Conservation (phyloP, 1,139 yeast genomes). For the Hansenula sp. region DNA sequence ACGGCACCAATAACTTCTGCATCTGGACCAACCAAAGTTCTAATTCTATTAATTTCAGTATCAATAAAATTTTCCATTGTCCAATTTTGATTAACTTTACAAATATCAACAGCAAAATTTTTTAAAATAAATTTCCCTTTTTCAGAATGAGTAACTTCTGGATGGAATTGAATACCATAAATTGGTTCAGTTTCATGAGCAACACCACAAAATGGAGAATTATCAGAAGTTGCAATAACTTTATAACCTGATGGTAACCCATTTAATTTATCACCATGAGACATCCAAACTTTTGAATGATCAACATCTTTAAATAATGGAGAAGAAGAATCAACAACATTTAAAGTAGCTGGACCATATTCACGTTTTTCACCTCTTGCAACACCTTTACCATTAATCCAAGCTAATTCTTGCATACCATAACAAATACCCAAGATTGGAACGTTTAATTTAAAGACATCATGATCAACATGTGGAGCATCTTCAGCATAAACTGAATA, state of each 20-base stretch:
- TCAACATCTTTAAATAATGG: constrained; percentile 84
- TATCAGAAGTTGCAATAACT: constrained; percentile 85
- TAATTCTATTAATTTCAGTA: constrained; percentile 90
- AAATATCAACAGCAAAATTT: constrained; percentile 90
- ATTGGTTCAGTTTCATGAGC: constrained; percentile 69
- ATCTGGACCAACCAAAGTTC: constrained; percentile 88
- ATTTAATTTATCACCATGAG: constrained; percentile 94
- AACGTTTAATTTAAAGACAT: constrained; percentile 80
- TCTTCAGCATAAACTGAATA: constrained; percentile 94
- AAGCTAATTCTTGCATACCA: constrained; percentile 98
- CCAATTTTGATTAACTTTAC: constrained; percentile 89
- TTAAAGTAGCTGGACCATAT: constrained; percentile 92
- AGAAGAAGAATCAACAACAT: constrained; percentile 63
- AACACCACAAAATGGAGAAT: constrained; percentile 95
- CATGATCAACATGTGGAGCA: constrained; percentile 97
- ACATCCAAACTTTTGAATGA: constrained; percentile 96
- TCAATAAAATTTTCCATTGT: constrained; percentile 97
- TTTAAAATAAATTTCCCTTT: constrained; percentile 83
- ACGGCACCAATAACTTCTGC: constrained; percentile 99
- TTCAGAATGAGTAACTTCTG: constrained; percentile 95
- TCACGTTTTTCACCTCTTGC: constrained; percentile 97
- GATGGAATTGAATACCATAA: constrained; percentile 98
- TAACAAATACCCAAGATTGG: constrained; percentile 98
- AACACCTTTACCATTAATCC: constrained; percentile 96
- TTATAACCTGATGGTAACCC: constrained; percentile 88